phyloP scores from a whole-genome alignment of 148 eudicot species.

The Camellia granthamiana region DNA sequence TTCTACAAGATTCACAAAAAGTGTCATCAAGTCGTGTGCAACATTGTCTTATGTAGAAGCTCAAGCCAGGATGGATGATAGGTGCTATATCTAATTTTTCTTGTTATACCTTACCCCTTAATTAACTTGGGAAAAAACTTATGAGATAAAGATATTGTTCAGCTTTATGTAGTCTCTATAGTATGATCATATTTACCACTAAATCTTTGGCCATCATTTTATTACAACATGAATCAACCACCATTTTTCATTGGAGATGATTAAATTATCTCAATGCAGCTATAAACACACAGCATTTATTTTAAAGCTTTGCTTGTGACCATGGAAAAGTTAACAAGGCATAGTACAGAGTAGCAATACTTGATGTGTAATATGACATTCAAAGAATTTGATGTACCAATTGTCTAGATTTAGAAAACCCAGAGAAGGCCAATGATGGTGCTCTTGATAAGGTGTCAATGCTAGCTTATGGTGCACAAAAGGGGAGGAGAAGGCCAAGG shows the following conservation, averaged over 20 bases:
- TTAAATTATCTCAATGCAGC: neutral
- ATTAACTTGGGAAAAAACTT: neutral
- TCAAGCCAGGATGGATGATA: slow-evolving; percentile 99
- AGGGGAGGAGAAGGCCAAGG: neutral
- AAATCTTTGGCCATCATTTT: neutral
- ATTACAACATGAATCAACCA: neutral
- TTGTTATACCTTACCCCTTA: neutral
- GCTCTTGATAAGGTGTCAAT: neutral
- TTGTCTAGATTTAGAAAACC: neutral
- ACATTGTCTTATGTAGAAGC: slow-evolving; percentile 98
- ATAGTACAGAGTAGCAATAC: neutral
- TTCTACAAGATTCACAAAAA: slow-evolving; percentile 82
- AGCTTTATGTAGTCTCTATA: neutral
- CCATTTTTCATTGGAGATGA: neutral
- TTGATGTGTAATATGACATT: neutral
- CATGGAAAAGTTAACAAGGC: neutral
- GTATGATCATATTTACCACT: neutral
- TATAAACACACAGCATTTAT: neutral
- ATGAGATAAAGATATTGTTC: neutral
- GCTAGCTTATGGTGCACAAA: neutral
- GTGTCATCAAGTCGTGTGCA: slow-evolving; percentile 90
- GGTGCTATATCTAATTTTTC: slow-evolving; percentile 40
- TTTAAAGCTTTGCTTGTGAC: neutral
- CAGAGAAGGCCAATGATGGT: neutral
- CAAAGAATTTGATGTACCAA: neutral